These are phyloP conservation scores for Erucastrum elatum DNA, from an alignment of 345 rosid genomes.

Conservation along the genomic window DNA sequence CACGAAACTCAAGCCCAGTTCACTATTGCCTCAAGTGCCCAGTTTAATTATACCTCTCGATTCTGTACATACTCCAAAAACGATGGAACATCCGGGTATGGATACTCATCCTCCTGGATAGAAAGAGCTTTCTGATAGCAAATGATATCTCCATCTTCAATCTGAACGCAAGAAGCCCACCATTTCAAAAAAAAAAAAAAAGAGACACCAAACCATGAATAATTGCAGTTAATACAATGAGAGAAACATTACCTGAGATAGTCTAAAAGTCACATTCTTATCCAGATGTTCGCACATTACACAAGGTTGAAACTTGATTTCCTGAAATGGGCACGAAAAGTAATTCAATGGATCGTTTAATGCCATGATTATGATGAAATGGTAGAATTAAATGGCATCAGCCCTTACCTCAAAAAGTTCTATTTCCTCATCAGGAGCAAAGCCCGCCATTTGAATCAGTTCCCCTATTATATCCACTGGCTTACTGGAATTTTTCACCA, in stretches of 20 bases:
- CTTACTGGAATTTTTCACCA: background rate
- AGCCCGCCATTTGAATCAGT: constrained; percentile 90
- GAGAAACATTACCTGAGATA: constrained; percentile 61
- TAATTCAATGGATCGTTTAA: constrained; percentile 12
- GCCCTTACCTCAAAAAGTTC: constrained; percentile 60
- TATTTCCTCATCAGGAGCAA: constrained; percentile 78
- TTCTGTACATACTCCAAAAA: constrained; percentile 91
- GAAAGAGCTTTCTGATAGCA: constrained; percentile 81
- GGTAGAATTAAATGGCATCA: constrained; percentile 1
- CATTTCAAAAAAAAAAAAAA: background rate
- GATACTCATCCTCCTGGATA: constrained; percentile 54
- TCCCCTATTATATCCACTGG: constrained; percentile 31
- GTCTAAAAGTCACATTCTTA: constrained; percentile 62
- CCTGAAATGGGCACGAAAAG: constrained; percentile 48
- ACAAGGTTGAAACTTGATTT: constrained; percentile 86
- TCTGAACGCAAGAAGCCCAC: constrained; percentile 45
- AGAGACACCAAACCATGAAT: constrained; percentile 7
- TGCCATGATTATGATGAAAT: constrained; percentile 13
- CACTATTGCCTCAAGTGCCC: background rate
- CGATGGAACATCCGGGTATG: constrained; percentile 78
- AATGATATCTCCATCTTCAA: constrained; percentile 96
- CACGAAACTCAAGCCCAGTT: background rate
- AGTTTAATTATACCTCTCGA: constrained; percentile 69
- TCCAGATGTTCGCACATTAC: constrained; percentile 95
- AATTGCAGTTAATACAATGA: constrained; percentile 13